Conservation (phyloP, 345 rosid species). For the Rhizophora apiculata region DNA sequence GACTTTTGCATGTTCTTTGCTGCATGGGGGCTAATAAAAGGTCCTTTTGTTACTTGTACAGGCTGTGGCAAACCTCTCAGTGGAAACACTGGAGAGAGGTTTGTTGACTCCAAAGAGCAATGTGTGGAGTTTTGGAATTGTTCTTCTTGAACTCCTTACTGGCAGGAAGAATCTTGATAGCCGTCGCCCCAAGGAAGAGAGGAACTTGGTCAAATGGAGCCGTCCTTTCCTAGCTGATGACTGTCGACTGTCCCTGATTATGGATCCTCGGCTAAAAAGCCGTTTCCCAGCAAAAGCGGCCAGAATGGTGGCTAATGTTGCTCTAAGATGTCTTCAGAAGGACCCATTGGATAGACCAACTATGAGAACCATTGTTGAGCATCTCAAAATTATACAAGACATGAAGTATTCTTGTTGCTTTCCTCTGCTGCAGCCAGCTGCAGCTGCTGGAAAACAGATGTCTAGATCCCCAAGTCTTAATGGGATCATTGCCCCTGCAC, state of each 20-base stretch:
- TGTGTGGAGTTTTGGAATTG: constrained; percentile 93
- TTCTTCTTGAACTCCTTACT: constrained; percentile 83
- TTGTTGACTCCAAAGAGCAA: constrained; percentile 93
- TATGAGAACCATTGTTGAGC: constrained; percentile 76
- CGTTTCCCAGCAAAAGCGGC: constrained; percentile 84
- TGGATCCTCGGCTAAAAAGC: constrained; percentile 92
- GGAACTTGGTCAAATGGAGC: constrained; percentile 91
- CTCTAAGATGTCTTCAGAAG: constrained; percentile 75
- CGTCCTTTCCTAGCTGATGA: constrained; percentile 80
- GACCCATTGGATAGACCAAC: constrained; percentile 92
- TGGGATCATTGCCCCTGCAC: constrained; percentile 53
- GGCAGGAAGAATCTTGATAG: constrained; percentile 85
- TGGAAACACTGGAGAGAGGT: constrained; percentile 91
- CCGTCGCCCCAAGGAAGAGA: constrained; percentile 78
- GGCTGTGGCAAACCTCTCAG: constrained; percentile 81
- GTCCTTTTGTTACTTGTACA: constrained; percentile 17
- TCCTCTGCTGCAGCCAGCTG: constrained; percentile 78
- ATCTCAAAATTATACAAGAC: constrained; percentile 76
- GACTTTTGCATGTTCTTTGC: not conserved
- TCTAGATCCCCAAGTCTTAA: constrained; percentile 86
- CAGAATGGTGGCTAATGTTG: constrained; percentile 76
- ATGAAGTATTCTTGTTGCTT: constrained; percentile 73
- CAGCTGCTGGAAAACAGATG: constrained; percentile 60
- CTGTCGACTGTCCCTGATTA: constrained; percentile 73
- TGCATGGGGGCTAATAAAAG: not conserved